A percentile compares a stretch with the other conserved stretches of the same genome.
Evolutionary conservation across 2,329 filamentous ascomycete species (phyloP).

Genomic region (Scytalidium lignicola): DNA sequence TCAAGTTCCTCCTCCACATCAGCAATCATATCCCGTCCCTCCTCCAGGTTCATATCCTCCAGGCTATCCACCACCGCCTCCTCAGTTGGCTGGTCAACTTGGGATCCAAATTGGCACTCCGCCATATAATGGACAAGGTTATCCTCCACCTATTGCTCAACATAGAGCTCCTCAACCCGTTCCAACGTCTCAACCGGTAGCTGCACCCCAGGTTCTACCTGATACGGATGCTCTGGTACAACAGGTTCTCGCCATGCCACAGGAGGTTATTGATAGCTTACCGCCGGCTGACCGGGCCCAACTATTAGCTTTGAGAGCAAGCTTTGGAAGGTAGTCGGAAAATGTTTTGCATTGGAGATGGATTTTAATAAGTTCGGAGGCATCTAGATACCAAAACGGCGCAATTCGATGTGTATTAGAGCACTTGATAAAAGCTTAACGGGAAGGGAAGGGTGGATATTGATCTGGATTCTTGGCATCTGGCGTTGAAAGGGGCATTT

Average conservation of each 20-base stretch:
- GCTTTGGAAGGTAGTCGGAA: constrained; percentile 14
- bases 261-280: constrained; percentile 73
- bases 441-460: background rate
- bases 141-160: constrained; percentile 38
- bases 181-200: constrained; percentile 31
- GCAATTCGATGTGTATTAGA: background rate
- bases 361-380: background rate
- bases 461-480: background rate
- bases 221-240: constrained; percentile 71
- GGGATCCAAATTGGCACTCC: constrained; percentile 37
- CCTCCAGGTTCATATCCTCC: constrained; percentile 29
- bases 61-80: constrained; percentile 33
- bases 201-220: constrained; percentile 29
- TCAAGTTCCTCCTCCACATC: constrained; percentile 20
- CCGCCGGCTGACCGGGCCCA: constrained; percentile 71
- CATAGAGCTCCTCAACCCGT: constrained; percentile 36
- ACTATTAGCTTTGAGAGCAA: constrained; percentile 66
- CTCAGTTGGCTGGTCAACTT: constrained; percentile 30
- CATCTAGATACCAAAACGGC: background rate
- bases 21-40: constrained; percentile 15
- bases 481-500: background rate
- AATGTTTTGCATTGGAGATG: background rate
- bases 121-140: constrained; percentile 24
- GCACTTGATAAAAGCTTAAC: background rate
- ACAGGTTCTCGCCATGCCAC: constrained; percentile 75